These are phyloP conservation scores for Ogataea minuta DNA, from an alignment of 805 yeast genomes.

Conservation along the genomic window DNA sequence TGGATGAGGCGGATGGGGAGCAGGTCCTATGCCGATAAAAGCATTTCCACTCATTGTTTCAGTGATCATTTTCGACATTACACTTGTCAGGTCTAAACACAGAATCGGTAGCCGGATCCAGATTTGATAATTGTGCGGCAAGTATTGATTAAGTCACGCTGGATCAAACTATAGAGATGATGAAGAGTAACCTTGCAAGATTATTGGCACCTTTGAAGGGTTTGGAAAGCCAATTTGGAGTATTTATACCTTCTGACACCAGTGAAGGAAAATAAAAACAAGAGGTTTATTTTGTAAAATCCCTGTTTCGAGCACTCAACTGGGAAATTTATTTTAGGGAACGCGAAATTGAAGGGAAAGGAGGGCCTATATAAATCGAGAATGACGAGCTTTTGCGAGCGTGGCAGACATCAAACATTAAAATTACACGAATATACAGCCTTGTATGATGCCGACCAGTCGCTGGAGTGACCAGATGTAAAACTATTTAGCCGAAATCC, in stretches of 20 bases:
- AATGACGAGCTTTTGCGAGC: neutral
- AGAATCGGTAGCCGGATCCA: neutral
- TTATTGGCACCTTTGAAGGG: neutral
- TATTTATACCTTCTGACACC: constrained; percentile 1
- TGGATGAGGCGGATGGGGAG: constrained; percentile 24
- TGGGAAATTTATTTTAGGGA: constrained; percentile 10
- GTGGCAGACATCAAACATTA: too few relatives aligned
- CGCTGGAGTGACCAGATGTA: too few relatives aligned
- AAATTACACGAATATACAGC: too few relatives aligned
- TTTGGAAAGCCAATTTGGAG: neutral
- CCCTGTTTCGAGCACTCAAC: constrained; percentile 4
- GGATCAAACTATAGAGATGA: too few relatives aligned
- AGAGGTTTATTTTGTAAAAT: constrained; percentile 3
- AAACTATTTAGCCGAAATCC: too few relatives aligned
- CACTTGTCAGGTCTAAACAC: neutral
- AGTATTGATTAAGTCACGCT: too few relatives aligned
- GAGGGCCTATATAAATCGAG: constrained; percentile 3
- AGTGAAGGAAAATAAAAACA: constrained; percentile 7
- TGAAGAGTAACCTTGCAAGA: neutral
- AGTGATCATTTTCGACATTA: constrained; percentile 19
- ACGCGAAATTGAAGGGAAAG: constrained; percentile 13
- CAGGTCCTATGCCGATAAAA: constrained; percentile 26
- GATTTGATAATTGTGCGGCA: too few relatives aligned
- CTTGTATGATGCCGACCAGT: too few relatives aligned
- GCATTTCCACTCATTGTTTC: constrained; percentile 18